phyloP scores from a whole-genome alignment of 345 rosid genomes.

The Linum tenue region DNA sequence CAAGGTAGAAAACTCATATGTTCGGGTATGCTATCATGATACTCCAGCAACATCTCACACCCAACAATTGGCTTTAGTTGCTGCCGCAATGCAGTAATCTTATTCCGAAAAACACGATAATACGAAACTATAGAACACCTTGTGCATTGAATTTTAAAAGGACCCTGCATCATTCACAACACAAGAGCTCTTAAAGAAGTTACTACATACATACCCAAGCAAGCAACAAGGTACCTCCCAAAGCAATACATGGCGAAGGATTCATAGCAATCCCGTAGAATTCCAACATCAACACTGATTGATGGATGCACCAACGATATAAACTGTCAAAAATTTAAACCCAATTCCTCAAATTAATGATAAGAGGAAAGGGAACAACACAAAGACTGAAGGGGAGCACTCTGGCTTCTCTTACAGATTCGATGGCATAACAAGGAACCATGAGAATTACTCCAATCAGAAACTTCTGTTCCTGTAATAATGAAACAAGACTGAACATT shows the following conservation, averaged over 20 bases:
- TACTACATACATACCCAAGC: conserved; percentile 57
- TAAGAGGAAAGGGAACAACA: no score
- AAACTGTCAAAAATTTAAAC: conserved; percentile 39
- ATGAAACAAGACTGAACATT: conserved; percentile 6
- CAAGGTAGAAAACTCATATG: no score
- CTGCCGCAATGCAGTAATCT: no score
- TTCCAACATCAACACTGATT: conserved; percentile 78
- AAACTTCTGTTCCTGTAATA: conserved; percentile 88
- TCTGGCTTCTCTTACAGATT: conserved; percentile 50
- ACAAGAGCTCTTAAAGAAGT: conserved; percentile 11
- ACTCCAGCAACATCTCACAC: no score
- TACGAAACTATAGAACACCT: no score
- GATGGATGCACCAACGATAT: conserved; percentile 83
- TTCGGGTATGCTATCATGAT: no score
- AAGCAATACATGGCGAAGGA: conserved; percentile 99
- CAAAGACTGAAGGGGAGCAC: not conserved
- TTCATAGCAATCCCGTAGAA: conserved; percentile 94
- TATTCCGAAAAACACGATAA: no score
- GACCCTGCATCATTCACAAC: not conserved
- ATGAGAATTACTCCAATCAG: conserved; percentile 92
- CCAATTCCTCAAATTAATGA: not conserved
- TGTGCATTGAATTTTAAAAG: not conserved
- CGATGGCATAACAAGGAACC: conserved; percentile 95
- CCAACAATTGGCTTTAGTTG: no score
- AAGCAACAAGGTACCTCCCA: conserved; percentile 95